Conservation (phyloP, 164 flowering plant genomes). For the Vitis riparia region DNA sequence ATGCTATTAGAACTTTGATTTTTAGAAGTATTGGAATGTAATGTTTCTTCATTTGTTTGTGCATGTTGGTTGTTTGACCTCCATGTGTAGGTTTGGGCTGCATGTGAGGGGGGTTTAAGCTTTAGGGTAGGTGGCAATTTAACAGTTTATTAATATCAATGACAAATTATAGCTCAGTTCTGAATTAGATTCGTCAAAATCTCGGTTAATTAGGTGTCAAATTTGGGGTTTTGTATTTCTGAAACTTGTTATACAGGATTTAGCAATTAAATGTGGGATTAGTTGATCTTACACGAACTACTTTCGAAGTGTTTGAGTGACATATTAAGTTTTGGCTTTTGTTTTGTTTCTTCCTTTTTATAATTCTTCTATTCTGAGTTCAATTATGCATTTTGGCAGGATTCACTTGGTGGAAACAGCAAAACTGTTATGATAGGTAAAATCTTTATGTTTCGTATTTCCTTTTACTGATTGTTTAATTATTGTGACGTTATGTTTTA, state of each 20-base stretch:
- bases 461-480: not conserved
- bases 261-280: not conserved
- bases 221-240: not conserved
- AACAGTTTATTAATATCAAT: not conserved
- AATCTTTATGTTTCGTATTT: not conserved
- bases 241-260: not conserved
- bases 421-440: slow-evolving; percentile 86
- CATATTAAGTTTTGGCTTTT: not conserved
- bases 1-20: no score
- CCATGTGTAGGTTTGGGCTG: no score
- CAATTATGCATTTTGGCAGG: slow-evolving; percentile 44
- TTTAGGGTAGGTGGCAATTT: not conserved
- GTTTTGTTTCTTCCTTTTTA: not conserved
- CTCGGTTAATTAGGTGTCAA: not conserved
- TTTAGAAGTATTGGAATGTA: no score
- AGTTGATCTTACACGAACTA: not conserved
- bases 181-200: not conserved
- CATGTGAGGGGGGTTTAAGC: no score
- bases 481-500: not conserved
- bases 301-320: not conserved
- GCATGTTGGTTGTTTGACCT: no score
- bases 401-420: slow-evolving; percentile 92
- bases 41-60: no score
- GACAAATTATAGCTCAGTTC: not conserved
- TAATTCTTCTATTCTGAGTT: slow-evolving; percentile 1